Evolutionary conservation across 352 stramenopile species (phyloP).

Genomic region (Peronospora destructor): DNA sequence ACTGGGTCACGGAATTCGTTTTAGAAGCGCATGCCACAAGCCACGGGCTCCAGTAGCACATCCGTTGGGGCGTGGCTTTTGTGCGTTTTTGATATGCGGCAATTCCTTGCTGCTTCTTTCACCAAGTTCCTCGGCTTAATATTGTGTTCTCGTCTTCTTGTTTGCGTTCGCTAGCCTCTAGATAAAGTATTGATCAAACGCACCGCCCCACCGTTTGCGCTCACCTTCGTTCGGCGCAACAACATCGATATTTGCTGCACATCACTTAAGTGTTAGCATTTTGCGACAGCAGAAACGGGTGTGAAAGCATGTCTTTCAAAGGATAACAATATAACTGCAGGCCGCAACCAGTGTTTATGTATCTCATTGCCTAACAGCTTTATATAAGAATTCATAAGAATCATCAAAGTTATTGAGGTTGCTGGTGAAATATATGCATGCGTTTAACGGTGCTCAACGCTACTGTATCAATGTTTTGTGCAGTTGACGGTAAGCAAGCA

Average conservation of each 20-base stretch:
- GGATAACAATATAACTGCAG: too few species aligned
- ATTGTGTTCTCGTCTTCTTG: constrained; percentile 22
- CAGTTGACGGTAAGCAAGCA: constrained; percentile 12
- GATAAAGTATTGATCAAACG: constrained; percentile 30
- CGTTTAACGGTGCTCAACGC: too few species aligned
- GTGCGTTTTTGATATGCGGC: constrained; percentile 28
- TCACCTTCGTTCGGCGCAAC: constrained; percentile 12
- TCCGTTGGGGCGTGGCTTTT: constrained; percentile 31
- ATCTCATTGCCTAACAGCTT: too few species aligned
- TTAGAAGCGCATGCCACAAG: constrained; percentile 30
- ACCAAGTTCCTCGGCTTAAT: constrained; percentile 23
- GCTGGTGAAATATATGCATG: too few species aligned
- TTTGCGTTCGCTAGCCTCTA: constrained; percentile 24
- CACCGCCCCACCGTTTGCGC: constrained; percentile 8
- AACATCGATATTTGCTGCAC: constrained; percentile 8
- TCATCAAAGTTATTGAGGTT: too few species aligned
- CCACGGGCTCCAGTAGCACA: constrained; percentile 27
- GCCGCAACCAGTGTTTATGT: too few species aligned
- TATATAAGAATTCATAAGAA: too few species aligned
- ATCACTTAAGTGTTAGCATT: background rate
- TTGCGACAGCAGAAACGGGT: background rate
- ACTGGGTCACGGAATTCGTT: constrained; percentile 47
- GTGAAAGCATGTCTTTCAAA: background rate
- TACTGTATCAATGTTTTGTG: background rate
- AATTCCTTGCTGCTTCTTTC: constrained; percentile 21